Percentiles rank a stretch among this genome's conserved stretches.
Conservation (phyloP, 192 early-diverging fungal genomes). For the Coemansia sp. region DNA sequence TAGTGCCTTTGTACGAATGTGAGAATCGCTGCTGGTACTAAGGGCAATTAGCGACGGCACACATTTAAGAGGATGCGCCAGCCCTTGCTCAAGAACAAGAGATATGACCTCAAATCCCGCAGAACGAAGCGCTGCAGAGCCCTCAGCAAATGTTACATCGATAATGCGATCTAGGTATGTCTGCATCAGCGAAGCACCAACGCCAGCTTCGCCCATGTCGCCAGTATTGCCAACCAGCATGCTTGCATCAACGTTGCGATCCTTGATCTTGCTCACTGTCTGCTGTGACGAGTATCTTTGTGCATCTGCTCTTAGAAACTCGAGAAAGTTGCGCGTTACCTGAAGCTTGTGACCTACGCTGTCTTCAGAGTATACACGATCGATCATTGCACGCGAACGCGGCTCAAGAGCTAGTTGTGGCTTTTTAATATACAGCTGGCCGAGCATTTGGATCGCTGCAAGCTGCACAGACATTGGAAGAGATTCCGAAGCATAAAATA, state of each 20-base stretch:
- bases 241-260: slow-evolving; percentile 65
- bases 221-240: slow-evolving; percentile 80
- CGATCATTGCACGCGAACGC: slow-evolving; percentile 64
- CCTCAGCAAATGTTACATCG: slow-evolving; percentile 62
- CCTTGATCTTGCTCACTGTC: slow-evolving; percentile 36
- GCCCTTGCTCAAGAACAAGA: slow-evolving; percentile 84
- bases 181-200: slow-evolving; percentile 90
- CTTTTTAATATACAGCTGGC: slow-evolving; percentile 70
- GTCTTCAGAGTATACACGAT: slow-evolving; percentile 59
- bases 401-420: slow-evolving; percentile 65
- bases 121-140: slow-evolving; percentile 59
- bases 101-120: slow-evolving; percentile 78
- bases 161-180: slow-evolving; percentile 77
- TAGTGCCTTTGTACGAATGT: slow-evolving; percentile 69
- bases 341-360: slow-evolving; percentile 60
- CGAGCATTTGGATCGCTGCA: slow-evolving; percentile 63
- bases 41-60: slow-evolving; percentile 87
- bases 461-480: slow-evolving; percentile 51
- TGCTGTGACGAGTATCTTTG: slow-evolving; percentile 54
- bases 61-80: slow-evolving; percentile 90
- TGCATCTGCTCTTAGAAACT: slow-evolving; percentile 70
- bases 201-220: slow-evolving; percentile 79
- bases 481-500: slow-evolving; percentile 43
- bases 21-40: slow-evolving; percentile 66
- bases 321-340: slow-evolving; percentile 68